phyloP scores from a whole-genome alignment of 2,329 filamentous ascomycete genomes.

The Monilinia laxa region DNA sequence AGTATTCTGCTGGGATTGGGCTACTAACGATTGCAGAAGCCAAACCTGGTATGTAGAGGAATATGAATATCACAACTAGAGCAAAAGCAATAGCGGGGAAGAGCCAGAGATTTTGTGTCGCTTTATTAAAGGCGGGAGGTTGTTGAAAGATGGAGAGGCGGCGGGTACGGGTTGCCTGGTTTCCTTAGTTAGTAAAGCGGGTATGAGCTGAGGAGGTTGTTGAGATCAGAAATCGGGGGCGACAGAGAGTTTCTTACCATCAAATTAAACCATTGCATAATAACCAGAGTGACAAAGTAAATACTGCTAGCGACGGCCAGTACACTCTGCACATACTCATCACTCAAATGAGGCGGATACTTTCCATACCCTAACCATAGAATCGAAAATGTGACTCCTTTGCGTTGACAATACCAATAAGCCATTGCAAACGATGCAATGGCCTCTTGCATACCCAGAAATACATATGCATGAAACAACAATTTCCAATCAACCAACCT shows the following conservation, averaged over 20 bases:
- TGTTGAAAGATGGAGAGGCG: conserved; percentile 69
- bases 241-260: conserved; percentile 42
- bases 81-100: conserved; percentile 70
- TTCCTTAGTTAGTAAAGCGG: not conserved
- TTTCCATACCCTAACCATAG: conserved; percentile 68
- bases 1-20: conserved; percentile 66
- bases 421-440: conserved; percentile 60
- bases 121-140: conserved; percentile 62
- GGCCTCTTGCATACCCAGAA: conserved; percentile 64
- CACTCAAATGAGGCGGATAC: conserved; percentile 45
- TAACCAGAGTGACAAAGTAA: conserved; percentile 76
- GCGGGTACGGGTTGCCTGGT: conserved; percentile 55
- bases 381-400: conserved; percentile 61
- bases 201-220: too few species aligned
- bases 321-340: conserved; percentile 52
- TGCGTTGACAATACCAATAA: conserved; percentile 61
- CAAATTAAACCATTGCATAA: conserved; percentile 79
- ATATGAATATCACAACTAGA: conserved; percentile 65
- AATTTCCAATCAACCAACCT: conserved; percentile 71
- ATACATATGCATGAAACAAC: conserved; percentile 67
- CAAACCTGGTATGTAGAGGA: conserved; percentile 64
- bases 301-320: conserved; percentile 46
- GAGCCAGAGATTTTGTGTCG: conserved; percentile 60
- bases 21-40: conserved; percentile 61
- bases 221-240: not conserved